phyloP scores from a whole-genome alignment of 2,329 filamentous ascomycete species.

The Cladosporium sp. region DNA sequence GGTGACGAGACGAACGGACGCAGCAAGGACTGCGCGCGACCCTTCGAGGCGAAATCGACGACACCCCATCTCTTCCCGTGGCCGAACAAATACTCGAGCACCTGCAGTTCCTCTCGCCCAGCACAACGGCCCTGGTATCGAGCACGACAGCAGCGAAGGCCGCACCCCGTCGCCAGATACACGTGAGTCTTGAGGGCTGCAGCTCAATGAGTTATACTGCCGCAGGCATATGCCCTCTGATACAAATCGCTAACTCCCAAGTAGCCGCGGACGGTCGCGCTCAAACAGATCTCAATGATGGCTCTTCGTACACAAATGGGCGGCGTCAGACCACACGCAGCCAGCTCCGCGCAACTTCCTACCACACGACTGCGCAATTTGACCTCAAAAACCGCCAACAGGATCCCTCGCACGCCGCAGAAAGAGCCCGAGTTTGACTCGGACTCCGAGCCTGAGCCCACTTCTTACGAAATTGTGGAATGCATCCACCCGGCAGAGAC shows the following conservation, averaged over 20 bases:
- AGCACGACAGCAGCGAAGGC: not conserved
- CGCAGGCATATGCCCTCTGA: not conserved
- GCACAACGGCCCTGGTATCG: not conserved
- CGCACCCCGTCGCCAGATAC: not conserved
- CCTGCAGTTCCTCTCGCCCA: not conserved
- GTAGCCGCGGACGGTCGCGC: not conserved
- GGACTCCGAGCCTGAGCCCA: not conserved
- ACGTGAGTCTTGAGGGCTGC: not conserved
- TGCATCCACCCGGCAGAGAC: not conserved
- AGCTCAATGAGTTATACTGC: not conserved
- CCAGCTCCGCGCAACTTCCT: too few relatives aligned
- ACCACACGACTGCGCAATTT: too few relatives aligned
- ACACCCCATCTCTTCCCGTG: not conserved
- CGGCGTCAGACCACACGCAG: too few relatives aligned
- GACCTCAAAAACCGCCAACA: too few relatives aligned
- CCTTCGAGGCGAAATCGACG: not conserved
- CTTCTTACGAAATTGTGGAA: not conserved
- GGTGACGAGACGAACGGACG: not conserved
- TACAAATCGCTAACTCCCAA: not conserved
- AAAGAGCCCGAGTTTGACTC: too few relatives aligned
- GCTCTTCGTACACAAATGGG: not conserved
- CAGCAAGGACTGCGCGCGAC: not conserved
- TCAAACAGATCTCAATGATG: not conserved
- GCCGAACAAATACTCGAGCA: not conserved
- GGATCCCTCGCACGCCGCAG: too few relatives aligned